Conservation (phyloP, 2,329 filamentous ascomycete species). For the Albifimbria verrucaria region DNA sequence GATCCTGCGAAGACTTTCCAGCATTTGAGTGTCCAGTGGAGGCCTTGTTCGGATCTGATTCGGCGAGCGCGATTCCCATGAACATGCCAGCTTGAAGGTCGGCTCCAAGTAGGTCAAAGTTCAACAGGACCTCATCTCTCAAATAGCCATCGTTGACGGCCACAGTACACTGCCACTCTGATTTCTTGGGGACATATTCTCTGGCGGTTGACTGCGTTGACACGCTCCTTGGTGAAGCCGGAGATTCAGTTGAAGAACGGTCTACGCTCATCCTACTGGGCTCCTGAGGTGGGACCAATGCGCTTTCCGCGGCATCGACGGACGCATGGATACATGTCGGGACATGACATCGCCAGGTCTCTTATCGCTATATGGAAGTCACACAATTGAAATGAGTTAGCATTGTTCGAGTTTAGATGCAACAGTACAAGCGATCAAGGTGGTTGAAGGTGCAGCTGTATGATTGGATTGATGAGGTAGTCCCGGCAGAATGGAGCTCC, state of each 20-base stretch:
- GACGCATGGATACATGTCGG: constrained; percentile 5
- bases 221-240: constrained; percentile 44
- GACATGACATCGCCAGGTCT: background rate
- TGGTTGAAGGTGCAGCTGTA: constrained; percentile 1
- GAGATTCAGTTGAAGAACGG: constrained; percentile 33
- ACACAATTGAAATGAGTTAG: background rate
- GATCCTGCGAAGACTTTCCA: constrained; percentile 28
- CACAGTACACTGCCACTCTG: constrained; percentile 50
- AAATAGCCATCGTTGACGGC: constrained; percentile 71
- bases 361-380: background rate
- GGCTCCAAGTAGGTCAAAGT: constrained; percentile 65
- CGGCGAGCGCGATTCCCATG: constrained; percentile 67
- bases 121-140: constrained; percentile 75
- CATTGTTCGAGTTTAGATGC: background rate
- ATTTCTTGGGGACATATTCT: constrained; percentile 27
- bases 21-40: constrained; percentile 24
- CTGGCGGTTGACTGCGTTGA: constrained; percentile 48
- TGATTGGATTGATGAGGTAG: background rate
- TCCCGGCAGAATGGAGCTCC: constrained; percentile 9
- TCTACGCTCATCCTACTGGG: constrained; percentile 47
- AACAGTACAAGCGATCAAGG: background rate
- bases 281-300: constrained; percentile 55
- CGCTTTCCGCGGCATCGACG: constrained; percentile 42
- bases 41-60: constrained; percentile 42
- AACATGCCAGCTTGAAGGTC: constrained; percentile 64